Evolutionary conservation across 345 rosid genomes (phyloP).

Genomic region (Ceriops tagal): DNA sequence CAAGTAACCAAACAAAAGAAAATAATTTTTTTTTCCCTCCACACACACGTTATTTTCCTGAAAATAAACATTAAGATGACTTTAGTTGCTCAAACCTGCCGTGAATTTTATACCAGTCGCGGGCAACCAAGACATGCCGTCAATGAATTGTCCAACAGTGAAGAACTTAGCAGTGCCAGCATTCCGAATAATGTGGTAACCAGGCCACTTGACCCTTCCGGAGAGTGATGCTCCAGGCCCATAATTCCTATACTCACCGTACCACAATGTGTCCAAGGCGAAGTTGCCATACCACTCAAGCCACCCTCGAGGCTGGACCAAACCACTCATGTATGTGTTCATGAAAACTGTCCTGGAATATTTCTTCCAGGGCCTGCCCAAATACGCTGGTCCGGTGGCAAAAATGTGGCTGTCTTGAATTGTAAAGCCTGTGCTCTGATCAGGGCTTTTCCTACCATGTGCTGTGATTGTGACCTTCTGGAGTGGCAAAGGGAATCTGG

Average conservation of each 20-base stretch:
- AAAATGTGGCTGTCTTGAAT: slow-evolving; percentile 25
- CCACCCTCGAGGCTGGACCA: slow-evolving; percentile 31
- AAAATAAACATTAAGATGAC: no score
- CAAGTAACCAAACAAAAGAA: no score
- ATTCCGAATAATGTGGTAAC: slow-evolving; percentile 24
- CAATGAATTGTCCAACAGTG: slow-evolving; percentile 16
- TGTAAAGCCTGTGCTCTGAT: slow-evolving; percentile 28
- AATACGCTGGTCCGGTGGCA: slow-evolving; percentile 24
- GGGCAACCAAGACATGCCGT: slow-evolving; percentile 29
- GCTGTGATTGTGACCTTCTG: slow-evolving; percentile 33
- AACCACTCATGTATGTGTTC: slow-evolving; percentile 21
- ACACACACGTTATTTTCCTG: no score
- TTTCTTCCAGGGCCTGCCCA: slow-evolving; percentile 31
- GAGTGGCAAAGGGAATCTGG: slow-evolving; percentile 24
- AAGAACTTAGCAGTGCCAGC: slow-evolving; percentile 24
- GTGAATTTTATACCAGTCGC: slow-evolving; percentile 22
- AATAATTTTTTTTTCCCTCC: no score
- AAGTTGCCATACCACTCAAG: slow-evolving; percentile 31
- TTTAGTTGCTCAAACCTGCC: slow-evolving; percentile 18
- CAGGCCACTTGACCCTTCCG: slow-evolving; percentile 23
- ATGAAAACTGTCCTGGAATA: slow-evolving; percentile 28
- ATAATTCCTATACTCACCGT: slow-evolving; percentile 27
- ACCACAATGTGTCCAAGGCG: slow-evolving; percentile 24
- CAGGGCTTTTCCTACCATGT: slow-evolving; percentile 25
- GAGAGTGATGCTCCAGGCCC: slow-evolving; percentile 23